These are phyloP conservation scores for Globisporangium spinosum DNA, from an alignment of 352 stramenopile species.

Conservation along the genomic window DNA sequence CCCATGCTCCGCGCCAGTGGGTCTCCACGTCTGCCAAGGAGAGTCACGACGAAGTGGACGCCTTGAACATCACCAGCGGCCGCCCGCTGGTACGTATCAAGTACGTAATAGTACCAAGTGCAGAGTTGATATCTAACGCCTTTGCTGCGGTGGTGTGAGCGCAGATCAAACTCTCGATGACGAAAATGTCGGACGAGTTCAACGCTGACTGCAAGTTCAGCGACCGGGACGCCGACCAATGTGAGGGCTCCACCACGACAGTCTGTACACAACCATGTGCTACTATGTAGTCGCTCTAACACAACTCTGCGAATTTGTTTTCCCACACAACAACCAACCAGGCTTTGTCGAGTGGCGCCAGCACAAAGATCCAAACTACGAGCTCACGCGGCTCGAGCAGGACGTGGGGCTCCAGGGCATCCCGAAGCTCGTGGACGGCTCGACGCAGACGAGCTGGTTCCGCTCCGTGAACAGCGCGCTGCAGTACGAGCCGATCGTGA, in stretches of 20 bases:
- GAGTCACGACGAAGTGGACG: constrained; percentile 63
- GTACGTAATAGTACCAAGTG: too few species aligned
- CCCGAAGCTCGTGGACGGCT: constrained; percentile 56
- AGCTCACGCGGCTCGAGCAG: constrained; percentile 72
- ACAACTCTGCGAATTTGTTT: neutral
- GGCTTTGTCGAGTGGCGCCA: constrained; percentile 85
- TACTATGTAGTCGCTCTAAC: neutral
- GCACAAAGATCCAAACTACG: constrained; percentile 83
- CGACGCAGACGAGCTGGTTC: constrained; percentile 83
- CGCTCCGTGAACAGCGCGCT: constrained; percentile 78
- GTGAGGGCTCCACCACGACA: constrained; percentile 22
- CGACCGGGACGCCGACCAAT: constrained; percentile 74
- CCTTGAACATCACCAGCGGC: constrained; percentile 43
- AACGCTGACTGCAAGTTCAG: constrained; percentile 85
- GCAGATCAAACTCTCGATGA: constrained; percentile 74
- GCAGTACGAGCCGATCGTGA: constrained; percentile 74
- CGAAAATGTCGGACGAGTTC: constrained; percentile 79
- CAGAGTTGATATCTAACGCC: neutral
- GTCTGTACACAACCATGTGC: neutral
- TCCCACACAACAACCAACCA: constrained; percentile 3
- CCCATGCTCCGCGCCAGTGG: constrained; percentile 61
- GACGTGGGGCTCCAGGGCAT: constrained; percentile 76
- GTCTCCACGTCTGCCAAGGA: constrained; percentile 45
- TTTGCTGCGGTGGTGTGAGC: neutral
- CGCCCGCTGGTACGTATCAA: constrained; percentile 35